Conservation (phyloP, 305 asterid genomes). For the Solanum hybrid region DNA sequence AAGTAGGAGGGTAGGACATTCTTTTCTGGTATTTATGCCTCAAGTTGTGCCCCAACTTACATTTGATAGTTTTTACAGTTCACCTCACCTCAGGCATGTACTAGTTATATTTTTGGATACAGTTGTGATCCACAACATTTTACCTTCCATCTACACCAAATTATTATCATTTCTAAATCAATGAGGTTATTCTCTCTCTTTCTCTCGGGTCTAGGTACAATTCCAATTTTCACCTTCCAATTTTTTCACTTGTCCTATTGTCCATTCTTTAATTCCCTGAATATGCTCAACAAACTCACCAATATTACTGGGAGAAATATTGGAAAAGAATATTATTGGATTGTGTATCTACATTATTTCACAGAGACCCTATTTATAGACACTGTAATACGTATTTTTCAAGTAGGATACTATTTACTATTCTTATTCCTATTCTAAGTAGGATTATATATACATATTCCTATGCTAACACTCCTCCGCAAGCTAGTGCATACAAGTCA, state of each 20-base stretch:
- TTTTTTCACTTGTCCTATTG: background rate
- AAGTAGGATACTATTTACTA: background rate
- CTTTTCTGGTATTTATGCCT: background rate
- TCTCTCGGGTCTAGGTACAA: background rate
- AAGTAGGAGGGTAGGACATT: background rate
- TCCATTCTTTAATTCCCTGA: background rate
- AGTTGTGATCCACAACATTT: background rate
- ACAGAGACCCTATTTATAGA: background rate
- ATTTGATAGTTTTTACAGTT: background rate
- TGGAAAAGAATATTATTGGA: background rate
- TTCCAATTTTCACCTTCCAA: background rate
- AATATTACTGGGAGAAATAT: background rate
- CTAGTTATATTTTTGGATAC: background rate
- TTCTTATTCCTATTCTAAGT: background rate
- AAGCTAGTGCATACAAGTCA: background rate
- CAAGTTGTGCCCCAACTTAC: background rate
- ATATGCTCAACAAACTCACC: background rate
- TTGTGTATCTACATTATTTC: background rate
- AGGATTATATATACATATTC: background rate
- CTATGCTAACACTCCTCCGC: background rate
- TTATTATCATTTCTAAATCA: background rate
- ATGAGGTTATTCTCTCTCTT: background rate
- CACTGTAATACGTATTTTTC: background rate
- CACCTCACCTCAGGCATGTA: background rate
- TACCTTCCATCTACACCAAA: background rate